Percentiles rank a stretch among this genome's conserved stretches.
Conservation (phyloP, 2,329 filamentous ascomycete species). For the Fusarium sambucinum region DNA sequence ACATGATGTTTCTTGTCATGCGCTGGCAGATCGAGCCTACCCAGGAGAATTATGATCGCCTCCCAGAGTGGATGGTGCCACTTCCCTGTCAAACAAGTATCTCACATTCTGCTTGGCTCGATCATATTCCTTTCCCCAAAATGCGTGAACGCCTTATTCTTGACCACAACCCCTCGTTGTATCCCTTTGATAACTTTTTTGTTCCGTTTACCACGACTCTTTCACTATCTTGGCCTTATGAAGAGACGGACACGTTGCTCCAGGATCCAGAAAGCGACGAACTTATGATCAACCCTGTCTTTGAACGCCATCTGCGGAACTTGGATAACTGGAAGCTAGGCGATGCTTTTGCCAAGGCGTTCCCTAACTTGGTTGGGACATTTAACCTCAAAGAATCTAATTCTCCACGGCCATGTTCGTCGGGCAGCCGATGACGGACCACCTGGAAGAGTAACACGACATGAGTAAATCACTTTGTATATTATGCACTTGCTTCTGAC, state of each 20-base stretch:
- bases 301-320: constrained; percentile 81
- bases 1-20: constrained; percentile 89
- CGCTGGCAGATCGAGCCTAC: constrained; percentile 87
- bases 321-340: constrained; percentile 87
- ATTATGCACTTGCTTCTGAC: not conserved
- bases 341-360: constrained; percentile 72
- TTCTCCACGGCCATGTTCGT: constrained; percentile 33
- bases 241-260: constrained; percentile 76
- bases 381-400: constrained; percentile 47
- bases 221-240: constrained; percentile 86
- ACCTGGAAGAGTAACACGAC: too few relatives aligned
- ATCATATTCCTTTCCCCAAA: constrained; percentile 82
- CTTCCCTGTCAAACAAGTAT: constrained; percentile 72
- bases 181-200: constrained; percentile 84
- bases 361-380: constrained; percentile 61
- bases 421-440: constrained; percentile 28
- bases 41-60: constrained; percentile 79
- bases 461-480: constrained; percentile 1
- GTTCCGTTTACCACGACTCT: constrained; percentile 83
- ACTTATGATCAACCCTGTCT: constrained; percentile 85
- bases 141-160: constrained; percentile 77
- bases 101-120: constrained; percentile 83
- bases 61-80: constrained; percentile 80
- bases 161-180: constrained; percentile 61
- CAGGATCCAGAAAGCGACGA: constrained; percentile 70